Conservation (phyloP, 2,329 filamentous ascomycete species). For the Paecilomyces sp. region DNA sequence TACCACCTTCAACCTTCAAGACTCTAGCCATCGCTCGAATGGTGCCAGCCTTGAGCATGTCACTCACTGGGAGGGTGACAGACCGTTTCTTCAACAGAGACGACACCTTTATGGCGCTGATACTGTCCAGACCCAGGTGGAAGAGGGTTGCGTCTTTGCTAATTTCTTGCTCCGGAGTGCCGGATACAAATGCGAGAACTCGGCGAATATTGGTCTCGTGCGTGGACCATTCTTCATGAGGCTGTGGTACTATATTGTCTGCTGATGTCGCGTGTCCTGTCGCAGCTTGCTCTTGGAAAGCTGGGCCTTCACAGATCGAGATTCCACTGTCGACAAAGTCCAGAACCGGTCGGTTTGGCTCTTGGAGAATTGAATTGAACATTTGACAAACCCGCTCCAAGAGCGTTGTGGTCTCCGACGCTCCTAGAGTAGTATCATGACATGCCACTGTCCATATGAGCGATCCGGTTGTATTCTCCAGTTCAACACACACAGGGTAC, state of each 20-base stretch:
- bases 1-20: slow-evolving; percentile 10
- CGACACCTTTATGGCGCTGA: slow-evolving; percentile 79
- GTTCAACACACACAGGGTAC: slow-evolving; percentile 75
- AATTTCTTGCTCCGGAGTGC: slow-evolving; percentile 53
- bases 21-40: slow-evolving; percentile 55
- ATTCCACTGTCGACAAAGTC: slow-evolving; percentile 45
- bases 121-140: slow-evolving; percentile 82
- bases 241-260: background rate
- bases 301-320: slow-evolving; percentile 57
- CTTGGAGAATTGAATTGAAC: slow-evolving; percentile 49
- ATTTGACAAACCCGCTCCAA: slow-evolving; percentile 54
- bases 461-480: slow-evolving; percentile 53
- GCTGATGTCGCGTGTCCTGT: background rate
- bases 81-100: slow-evolving; percentile 58
- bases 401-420: slow-evolving; percentile 42
- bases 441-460: slow-evolving; percentile 68
- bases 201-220: slow-evolving; percentile 36
- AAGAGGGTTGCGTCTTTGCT: slow-evolving; percentile 61
- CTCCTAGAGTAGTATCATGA: slow-evolving; percentile 49
- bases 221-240: slow-evolving; percentile 18
- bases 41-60: slow-evolving; percentile 61
- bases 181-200: slow-evolving; percentile 52
- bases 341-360: slow-evolving; percentile 47
- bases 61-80: slow-evolving; percentile 59
- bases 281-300: slow-evolving; percentile 9